Conservation (phyloP, 2,329 filamentous ascomycete species). For the Xenoacremonium recifei region DNA sequence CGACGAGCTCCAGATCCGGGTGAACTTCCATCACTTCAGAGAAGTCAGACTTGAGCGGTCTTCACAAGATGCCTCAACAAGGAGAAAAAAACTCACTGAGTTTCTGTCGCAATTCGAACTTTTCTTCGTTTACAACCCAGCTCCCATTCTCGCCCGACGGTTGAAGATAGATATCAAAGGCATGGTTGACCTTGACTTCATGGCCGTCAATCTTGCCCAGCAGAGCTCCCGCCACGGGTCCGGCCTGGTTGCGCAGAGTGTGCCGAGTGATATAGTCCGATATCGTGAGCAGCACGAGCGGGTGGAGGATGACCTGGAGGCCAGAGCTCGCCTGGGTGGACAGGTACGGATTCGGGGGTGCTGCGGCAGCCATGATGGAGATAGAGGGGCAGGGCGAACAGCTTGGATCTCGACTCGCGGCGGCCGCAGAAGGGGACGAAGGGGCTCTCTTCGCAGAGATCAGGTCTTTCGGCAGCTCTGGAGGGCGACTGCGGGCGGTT, state of each 20-base stretch:
- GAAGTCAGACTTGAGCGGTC: too few species aligned
- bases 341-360: conserved; percentile 54
- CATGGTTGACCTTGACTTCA: conserved; percentile 88
- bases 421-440: background rate
- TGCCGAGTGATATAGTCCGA: conserved; percentile 96
- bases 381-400: background rate
- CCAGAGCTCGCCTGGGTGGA: conserved; percentile 68
- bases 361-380: conserved; percentile 18
- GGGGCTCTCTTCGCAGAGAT: too few species aligned
- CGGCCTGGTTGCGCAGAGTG: conserved; percentile 70
- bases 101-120: conserved; percentile 76
- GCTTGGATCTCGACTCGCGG: background rate
- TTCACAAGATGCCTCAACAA: too few species aligned
- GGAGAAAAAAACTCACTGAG: conserved; percentile 62
- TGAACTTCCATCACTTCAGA: too few species aligned
- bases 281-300: conserved; percentile 91
- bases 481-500: background rate
- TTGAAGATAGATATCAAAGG: too few species aligned
- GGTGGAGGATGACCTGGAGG: conserved; percentile 82
- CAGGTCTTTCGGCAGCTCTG: background rate
- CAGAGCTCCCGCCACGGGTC: conserved; percentile 82
- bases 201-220: conserved; percentile 89
- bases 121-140: conserved; percentile 62
- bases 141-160: conserved; percentile 51
- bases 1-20: conserved; percentile 80